Evolutionary conservation across 2,329 filamentous ascomycete genomes (phyloP).

Genomic region (Scedosporium apiospermum): DNA sequence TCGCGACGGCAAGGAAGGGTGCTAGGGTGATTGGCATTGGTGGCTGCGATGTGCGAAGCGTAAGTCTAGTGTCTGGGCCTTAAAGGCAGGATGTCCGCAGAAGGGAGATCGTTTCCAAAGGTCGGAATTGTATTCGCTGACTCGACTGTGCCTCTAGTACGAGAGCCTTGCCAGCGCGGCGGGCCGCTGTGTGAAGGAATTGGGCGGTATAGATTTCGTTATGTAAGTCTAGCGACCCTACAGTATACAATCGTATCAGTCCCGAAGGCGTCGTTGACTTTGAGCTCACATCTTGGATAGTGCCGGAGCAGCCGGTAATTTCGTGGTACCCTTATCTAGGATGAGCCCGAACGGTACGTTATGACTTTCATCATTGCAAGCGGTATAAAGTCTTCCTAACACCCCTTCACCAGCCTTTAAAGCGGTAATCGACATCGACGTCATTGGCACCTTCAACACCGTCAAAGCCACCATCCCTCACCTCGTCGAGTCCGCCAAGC

Average conservation of each 20-base stretch:
- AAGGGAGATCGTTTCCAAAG: no score
- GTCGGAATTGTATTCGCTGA: no score
- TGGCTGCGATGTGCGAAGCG: slow-evolving; percentile 65
- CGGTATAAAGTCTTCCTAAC: not conserved
- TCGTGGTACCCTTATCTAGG: slow-evolving; percentile 74
- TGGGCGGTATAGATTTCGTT: slow-evolving; percentile 84
- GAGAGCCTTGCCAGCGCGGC: slow-evolving; percentile 64
- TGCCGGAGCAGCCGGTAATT: slow-evolving; percentile 92
- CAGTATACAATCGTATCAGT: not conserved
- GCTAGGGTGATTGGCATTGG: slow-evolving; percentile 83
- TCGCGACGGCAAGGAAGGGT: slow-evolving; percentile 67
- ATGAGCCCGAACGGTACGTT: slow-evolving; percentile 58
- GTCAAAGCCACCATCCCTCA: slow-evolving; percentile 84
- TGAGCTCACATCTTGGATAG: slow-evolving; percentile 30
- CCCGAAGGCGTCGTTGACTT: not conserved
- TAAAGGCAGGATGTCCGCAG: no score
- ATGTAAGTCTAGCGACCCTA: slow-evolving; percentile 49
- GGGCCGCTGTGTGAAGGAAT: slow-evolving; percentile 67
- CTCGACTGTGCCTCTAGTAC: slow-evolving; percentile 24
- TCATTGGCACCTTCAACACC: slow-evolving; percentile 88
- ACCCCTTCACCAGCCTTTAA: slow-evolving; percentile 57
- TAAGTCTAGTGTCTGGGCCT: slow-evolving; percentile 22
- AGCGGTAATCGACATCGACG: slow-evolving; percentile 91
- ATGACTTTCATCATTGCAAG: not conserved
- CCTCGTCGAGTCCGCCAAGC: slow-evolving; percentile 62